These are phyloP conservation scores for Phytophthora ramorum DNA, from an alignment of 352 stramenopile species.

Conservation along the genomic window DNA sequence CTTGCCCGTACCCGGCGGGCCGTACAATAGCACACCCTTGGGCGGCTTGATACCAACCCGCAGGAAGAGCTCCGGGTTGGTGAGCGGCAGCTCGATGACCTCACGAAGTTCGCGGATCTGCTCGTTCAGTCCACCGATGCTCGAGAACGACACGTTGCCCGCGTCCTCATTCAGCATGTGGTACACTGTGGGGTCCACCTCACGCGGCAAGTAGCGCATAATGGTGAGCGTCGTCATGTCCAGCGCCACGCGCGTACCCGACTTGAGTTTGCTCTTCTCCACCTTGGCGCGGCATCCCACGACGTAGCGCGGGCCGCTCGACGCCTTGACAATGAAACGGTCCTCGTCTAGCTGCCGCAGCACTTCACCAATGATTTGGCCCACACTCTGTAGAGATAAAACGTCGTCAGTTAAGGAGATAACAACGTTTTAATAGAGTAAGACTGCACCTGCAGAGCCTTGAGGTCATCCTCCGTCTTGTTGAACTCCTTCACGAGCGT, in stretches of 20 bases:
- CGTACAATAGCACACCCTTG: slow-evolving; percentile 98
- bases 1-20: slow-evolving; percentile 99
- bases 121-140: slow-evolving; percentile 99
- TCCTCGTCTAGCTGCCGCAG: slow-evolving; percentile 98
- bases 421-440: not conserved
- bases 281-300: slow-evolving; percentile 96
- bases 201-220: slow-evolving; percentile 97
- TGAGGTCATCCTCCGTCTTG: slow-evolving; percentile 99
- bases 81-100: slow-evolving; percentile 99
- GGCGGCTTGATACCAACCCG: slow-evolving; percentile 98
- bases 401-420: slow-evolving; percentile 10
- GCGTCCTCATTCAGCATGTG: slow-evolving; percentile 99
- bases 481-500: slow-evolving; percentile 96
- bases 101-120: slow-evolving; percentile 98
- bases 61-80: slow-evolving; percentile 99
- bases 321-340: slow-evolving; percentile 99
- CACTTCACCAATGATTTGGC: slow-evolving; percentile 99
- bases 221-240: slow-evolving; percentile 99
- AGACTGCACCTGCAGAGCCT: slow-evolving; percentile 85
- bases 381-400: slow-evolving; percentile 91
- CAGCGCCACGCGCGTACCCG: slow-evolving; percentile 96
- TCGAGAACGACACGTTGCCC: slow-evolving; percentile 96
- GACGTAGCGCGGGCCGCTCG: slow-evolving; percentile 98
- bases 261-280: slow-evolving; percentile 96
- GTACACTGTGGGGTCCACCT: slow-evolving; percentile 99